Evolutionary conservation across 2,329 filamentous ascomycete species (phyloP).

Genomic region (Fusarium poae): DNA sequence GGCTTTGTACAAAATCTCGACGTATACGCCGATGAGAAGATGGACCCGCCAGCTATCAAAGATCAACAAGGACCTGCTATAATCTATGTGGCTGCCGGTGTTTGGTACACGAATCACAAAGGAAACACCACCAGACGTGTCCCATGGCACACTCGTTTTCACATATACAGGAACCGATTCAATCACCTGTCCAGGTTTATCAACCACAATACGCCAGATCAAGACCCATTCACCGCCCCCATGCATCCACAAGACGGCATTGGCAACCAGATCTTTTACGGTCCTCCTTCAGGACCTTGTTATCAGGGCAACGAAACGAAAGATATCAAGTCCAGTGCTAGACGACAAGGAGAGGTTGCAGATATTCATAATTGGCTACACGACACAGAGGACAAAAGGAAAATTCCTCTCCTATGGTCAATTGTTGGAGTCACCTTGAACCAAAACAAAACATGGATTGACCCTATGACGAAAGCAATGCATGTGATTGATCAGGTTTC

Average conservation of each 20-base stretch:
- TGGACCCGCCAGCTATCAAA: slow-evolving; percentile 2
- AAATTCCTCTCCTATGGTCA: slow-evolving; percentile 30
- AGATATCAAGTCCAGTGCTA: slow-evolving; percentile 12
- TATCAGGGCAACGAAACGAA: slow-evolving; percentile 27
- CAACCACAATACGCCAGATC: neutral
- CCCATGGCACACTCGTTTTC: neutral
- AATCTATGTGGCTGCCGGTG: slow-evolving; percentile 36
- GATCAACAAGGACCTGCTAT: slow-evolving; percentile 38
- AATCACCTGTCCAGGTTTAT: slow-evolving; percentile 30
- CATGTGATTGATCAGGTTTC: slow-evolving; percentile 50
- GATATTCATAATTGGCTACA: slow-evolving; percentile 38
- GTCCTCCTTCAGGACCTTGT: slow-evolving; percentile 41
- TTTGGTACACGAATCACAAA: slow-evolving; percentile 42
- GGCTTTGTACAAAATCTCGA: slow-evolving; percentile 30
- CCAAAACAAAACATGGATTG: slow-evolving; percentile 37
- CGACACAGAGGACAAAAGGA: slow-evolving; percentile 5
- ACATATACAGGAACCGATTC: neutral
- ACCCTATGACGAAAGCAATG: slow-evolving; percentile 41
- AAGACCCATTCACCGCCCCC: slow-evolving; percentile 1
- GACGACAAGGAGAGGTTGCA: slow-evolving; percentile 40
- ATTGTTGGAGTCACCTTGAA: slow-evolving; percentile 12
- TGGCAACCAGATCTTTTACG: slow-evolving; percentile 48
- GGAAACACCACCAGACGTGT: neutral
- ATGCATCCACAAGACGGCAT: slow-evolving; percentile 46
- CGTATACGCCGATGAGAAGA: slow-evolving; percentile 23